Percentiles rank a stretch among this genome's conserved stretches.
phyloP scores from a whole-genome alignment of 352 stramenopile genomes.

The Pythium oligandrum region DNA sequence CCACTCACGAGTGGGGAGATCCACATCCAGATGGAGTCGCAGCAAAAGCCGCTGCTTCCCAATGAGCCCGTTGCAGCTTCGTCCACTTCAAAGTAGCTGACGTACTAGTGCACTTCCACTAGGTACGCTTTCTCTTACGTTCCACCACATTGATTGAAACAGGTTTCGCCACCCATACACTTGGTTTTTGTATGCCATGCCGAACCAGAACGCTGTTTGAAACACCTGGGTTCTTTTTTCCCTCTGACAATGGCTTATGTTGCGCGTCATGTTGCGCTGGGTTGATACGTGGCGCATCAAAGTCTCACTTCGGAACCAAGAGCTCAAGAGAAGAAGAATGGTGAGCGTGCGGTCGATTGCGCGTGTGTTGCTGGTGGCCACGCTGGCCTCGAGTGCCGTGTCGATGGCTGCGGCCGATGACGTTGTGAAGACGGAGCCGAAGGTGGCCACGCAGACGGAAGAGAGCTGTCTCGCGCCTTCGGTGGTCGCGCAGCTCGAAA shows the following conservation, averaged over 20 bases:
- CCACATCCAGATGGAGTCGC: slow-evolving; percentile 58
- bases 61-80: not conserved
- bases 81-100: not conserved
- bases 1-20: slow-evolving; percentile 62
- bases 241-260: not conserved
- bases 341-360: slow-evolving; percentile 36
- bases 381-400: slow-evolving; percentile 22
- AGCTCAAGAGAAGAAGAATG: slow-evolving; percentile 9
- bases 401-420: slow-evolving; percentile 9
- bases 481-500: slow-evolving; percentile 35
- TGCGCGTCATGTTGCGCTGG: slow-evolving; percentile 5
- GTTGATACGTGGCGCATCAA: slow-evolving; percentile 23
- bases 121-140: not conserved
- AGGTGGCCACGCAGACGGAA: slow-evolving; percentile 3
- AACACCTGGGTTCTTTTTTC: slow-evolving; percentile 23
- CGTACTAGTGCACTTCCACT: slow-evolving; percentile 3
- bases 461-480: slow-evolving; percentile 28
- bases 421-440: slow-evolving; percentile 19
- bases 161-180: slow-evolving; percentile 1
- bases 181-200: slow-evolving; percentile 12
- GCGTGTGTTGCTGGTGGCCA: slow-evolving; percentile 31
- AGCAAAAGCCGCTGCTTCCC: slow-evolving; percentile 22
- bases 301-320: slow-evolving; percentile 10
- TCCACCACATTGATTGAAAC: slow-evolving; percentile 9
- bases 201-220: slow-evolving; percentile 6